Conservation (phyloP, 1,284 basidiomycete species). For the Lentinus polychrous region DNA sequence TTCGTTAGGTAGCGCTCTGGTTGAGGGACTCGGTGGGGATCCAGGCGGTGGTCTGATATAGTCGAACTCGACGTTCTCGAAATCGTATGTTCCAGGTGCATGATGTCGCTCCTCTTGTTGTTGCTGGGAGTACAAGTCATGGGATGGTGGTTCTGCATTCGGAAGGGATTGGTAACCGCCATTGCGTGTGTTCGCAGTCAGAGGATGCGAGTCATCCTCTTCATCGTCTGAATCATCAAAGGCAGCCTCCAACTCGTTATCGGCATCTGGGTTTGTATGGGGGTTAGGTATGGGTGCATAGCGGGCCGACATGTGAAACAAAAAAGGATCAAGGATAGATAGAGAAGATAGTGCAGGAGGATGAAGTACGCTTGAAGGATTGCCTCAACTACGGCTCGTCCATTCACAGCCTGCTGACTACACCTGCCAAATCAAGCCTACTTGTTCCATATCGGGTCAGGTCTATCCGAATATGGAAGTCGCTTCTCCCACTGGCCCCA, state of each 20-base stretch:
- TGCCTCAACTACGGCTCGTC: not conserved
- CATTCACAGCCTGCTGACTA: not conserved
- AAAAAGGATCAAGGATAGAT: constrained; percentile 4
- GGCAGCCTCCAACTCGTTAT: constrained; percentile 68
- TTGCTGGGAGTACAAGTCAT: constrained; percentile 6
- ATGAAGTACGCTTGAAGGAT: not conserved
- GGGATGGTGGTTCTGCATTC: constrained; percentile 43
- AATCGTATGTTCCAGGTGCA: constrained; percentile 62
- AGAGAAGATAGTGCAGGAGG: constrained; percentile 5
- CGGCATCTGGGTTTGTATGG: constrained; percentile 41
- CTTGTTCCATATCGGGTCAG: not conserved
- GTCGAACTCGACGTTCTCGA: constrained; percentile 71
- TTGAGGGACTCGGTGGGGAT: constrained; percentile 70
- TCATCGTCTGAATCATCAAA: constrained; percentile 72
- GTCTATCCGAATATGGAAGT: not conserved
- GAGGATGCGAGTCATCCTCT: constrained; percentile 34
- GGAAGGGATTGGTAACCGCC: constrained; percentile 29
- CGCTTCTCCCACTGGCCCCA: too few species aligned
- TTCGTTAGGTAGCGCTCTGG: constrained; percentile 57
- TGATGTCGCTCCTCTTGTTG: constrained; percentile 23
- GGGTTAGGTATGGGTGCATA: constrained; percentile 68
- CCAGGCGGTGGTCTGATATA: constrained; percentile 77
- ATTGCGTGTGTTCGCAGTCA: constrained; percentile 44
- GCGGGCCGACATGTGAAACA: constrained; percentile 46
- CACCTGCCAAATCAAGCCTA: not conserved